phyloP scores from a whole-genome alignment of 768 basidiomycete species.

The Lactifluus hygrophoroides region DNA sequence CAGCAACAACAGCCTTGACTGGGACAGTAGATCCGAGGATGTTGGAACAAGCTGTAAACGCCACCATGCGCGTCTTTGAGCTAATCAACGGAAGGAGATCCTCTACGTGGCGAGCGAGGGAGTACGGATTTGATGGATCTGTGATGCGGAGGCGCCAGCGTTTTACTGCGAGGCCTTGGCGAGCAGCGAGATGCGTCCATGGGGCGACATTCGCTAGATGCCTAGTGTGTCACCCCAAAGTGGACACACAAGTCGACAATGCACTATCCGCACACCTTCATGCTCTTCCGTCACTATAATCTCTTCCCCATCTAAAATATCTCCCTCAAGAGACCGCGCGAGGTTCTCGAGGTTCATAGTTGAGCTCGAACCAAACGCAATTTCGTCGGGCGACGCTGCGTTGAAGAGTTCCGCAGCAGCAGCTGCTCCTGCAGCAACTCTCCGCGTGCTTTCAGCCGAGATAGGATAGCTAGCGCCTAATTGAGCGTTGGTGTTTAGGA shows the following conservation, averaged over 20 bases:
- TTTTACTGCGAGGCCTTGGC: slow-evolving; percentile 45
- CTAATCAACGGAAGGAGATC: slow-evolving; percentile 57
- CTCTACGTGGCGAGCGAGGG: slow-evolving; percentile 43
- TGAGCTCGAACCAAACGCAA: slow-evolving; percentile 59
- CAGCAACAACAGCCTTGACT: slow-evolving; percentile 46
- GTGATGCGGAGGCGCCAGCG: slow-evolving; percentile 44
- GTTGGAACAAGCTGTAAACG: slow-evolving; percentile 70
- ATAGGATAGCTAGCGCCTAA: slow-evolving; percentile 63
- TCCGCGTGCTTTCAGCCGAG: slow-evolving; percentile 43
- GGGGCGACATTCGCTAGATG: slow-evolving; percentile 58
- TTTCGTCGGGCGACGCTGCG: slow-evolving; percentile 50
- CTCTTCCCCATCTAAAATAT: slow-evolving; percentile 54
- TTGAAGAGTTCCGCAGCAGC: slow-evolving; percentile 55
- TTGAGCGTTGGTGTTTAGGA: slow-evolving; percentile 65
- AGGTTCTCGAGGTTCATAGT: slow-evolving; percentile 66
- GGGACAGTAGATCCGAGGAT: slow-evolving; percentile 61
- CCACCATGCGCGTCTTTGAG: slow-evolving; percentile 58
- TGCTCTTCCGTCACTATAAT: slow-evolving; percentile 73
- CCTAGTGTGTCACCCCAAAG: background rate
- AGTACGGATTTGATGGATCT: slow-evolving; percentile 51
- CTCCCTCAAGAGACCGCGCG: slow-evolving; percentile 47
- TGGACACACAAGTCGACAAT: background rate
- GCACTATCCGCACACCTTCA: slow-evolving; percentile 42
- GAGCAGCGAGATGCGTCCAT: slow-evolving; percentile 67
- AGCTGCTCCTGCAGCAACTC: slow-evolving; percentile 40